Evolutionary conservation across 306 rosid genomes (phyloP).

Genomic region (Castanea mollissima): DNA sequence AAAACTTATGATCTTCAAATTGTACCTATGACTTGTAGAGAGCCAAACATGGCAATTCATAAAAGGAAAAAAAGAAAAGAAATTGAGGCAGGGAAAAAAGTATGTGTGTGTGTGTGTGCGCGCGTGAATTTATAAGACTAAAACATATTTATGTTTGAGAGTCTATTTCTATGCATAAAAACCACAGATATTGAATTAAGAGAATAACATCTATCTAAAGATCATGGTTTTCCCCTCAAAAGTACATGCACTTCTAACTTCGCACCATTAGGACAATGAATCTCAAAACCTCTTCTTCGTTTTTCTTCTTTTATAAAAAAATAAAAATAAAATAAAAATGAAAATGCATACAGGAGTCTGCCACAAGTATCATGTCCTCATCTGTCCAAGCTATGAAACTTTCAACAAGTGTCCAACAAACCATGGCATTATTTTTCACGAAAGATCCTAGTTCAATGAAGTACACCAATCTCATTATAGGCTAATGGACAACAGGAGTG

Average conservation of each 20-base stretch:
- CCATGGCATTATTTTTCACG: background rate
- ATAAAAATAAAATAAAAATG: too few species aligned
- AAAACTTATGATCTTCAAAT: too few species aligned
- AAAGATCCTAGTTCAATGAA: conserved; percentile 18
- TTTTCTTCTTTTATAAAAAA: too few species aligned
- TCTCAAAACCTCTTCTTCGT: background rate
- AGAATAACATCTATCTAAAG: background rate
- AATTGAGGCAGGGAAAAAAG: background rate
- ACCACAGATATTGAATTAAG: background rate
- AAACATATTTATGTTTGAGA: background rate
- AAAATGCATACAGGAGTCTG: background rate
- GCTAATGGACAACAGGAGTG: conserved; percentile 30
- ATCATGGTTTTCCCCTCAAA: background rate
- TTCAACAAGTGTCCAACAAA: background rate
- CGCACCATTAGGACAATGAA: background rate
- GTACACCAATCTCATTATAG: conserved; percentile 20
- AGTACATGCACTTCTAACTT: background rate
- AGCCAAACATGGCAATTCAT: background rate
- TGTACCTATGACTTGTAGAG: too few species aligned
- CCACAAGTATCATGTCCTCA: background rate
- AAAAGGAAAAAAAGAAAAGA: too few species aligned
- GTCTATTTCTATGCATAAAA: background rate
- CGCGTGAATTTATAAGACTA: background rate
- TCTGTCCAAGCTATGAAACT: background rate
- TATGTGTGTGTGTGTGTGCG: background rate